Evolutionary conservation across 148 eudicot genomes (phyloP).

Genomic region (Spergularia bocconei): DNA sequence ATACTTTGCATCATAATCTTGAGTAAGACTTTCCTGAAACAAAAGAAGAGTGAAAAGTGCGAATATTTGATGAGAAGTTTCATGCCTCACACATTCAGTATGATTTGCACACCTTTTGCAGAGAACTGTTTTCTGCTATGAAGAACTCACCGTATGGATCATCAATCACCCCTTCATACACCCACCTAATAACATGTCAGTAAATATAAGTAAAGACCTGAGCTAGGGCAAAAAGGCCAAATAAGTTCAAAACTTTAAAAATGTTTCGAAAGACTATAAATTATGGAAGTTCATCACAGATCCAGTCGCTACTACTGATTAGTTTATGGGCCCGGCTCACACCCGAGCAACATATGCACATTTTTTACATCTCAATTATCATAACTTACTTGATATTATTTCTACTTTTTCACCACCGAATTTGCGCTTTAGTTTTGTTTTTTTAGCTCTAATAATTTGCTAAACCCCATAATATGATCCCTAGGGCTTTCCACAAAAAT

Average conservation of each 20-base stretch:
- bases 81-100: constrained; percentile 3
- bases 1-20: constrained; percentile 91
- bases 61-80: constrained; percentile 15
- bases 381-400: no score
- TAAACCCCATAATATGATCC: no score
- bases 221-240: constrained; percentile 5
- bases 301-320: neutral
- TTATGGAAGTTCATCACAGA: neutral
- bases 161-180: constrained; percentile 97
- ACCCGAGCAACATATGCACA: no score
- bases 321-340: neutral
- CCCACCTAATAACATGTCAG: constrained; percentile 57
- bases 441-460: no score
- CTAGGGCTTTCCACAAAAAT: no score
- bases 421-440: no score
- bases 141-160: constrained; percentile 96
- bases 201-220: neutral
- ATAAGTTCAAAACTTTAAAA: no score
- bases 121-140: constrained; percentile 87
- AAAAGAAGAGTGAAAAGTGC: constrained; percentile 20
- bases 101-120: constrained; percentile 64
- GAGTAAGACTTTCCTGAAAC: constrained; percentile 83
- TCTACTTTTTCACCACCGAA: no score
- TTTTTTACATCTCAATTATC: no score
- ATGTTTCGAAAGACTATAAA: neutral